Conservation (phyloP, 2,329 filamentous ascomycete genomes). For the Aspergillus aculeatinus region DNA sequence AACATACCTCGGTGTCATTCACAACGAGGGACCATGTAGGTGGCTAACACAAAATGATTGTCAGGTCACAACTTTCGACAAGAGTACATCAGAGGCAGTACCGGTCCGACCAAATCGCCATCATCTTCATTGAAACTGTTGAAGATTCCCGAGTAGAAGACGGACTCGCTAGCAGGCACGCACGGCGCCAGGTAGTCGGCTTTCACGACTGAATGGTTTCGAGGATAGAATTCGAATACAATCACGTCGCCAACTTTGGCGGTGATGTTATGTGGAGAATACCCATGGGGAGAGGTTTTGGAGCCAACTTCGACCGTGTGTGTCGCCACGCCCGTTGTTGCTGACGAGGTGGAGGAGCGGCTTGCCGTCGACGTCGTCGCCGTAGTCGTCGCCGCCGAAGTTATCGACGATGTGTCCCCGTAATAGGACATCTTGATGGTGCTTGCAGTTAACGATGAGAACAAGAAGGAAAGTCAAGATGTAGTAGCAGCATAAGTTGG, state of each 20-base stretch:
- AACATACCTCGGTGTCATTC: conserved; percentile 55
- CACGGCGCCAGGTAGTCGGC: conserved; percentile 62
- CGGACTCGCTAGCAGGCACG: conserved; percentile 49
- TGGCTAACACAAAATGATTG: conserved; percentile 19
- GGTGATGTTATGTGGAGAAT: conserved; percentile 28
- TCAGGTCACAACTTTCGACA: not conserved
- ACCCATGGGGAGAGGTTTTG: conserved; percentile 33
- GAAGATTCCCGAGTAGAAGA: conserved; percentile 34
- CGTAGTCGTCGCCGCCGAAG: not conserved
- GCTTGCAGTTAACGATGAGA: not conserved
- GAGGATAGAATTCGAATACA: conserved; percentile 62
- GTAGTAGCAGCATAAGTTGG: not conserved
- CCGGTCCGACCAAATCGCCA: conserved; percentile 40
- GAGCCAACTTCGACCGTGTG: conserved; percentile 38
- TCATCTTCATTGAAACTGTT: conserved; percentile 50
- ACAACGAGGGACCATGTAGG: conserved; percentile 47
- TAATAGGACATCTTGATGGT: not conserved
- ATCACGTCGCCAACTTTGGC: conserved; percentile 35
- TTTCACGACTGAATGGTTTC: conserved; percentile 63
- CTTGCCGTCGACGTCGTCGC: not conserved
- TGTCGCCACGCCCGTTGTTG: conserved; percentile 23
- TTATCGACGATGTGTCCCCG: not conserved
- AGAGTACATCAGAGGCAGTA: conserved; percentile 20
- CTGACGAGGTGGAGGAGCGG: conserved; percentile 7
- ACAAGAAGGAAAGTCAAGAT: not conserved